phyloP scores from a whole-genome alignment of 2,329 filamentous ascomycete genomes.

The Helminthosporium solani region DNA sequence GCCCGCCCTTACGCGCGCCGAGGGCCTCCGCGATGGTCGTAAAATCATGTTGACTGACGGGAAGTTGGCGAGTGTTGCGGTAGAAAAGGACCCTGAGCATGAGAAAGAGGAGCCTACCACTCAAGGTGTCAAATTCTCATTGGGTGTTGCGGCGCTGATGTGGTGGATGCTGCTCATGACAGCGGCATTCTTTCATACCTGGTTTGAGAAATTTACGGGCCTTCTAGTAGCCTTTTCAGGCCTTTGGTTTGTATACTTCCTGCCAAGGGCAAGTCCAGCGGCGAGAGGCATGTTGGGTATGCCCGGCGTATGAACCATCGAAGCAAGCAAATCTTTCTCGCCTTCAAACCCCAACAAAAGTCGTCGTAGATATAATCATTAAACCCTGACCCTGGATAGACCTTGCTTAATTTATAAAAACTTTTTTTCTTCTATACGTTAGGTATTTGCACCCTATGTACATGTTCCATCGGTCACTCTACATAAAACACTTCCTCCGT shows the following conservation, averaged over 20 bases:
- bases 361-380: background rate
- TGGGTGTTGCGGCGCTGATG: conserved; percentile 67
- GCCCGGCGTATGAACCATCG: conserved; percentile 43
- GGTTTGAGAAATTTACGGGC: conserved; percentile 81
- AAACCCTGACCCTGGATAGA: background rate
- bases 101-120: conserved; percentile 42
- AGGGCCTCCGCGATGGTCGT: conserved; percentile 60
- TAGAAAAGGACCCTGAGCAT: conserved; percentile 44
- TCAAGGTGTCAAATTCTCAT: conserved; percentile 56
- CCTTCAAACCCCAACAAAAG: background rate
- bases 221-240: conserved; percentile 50
- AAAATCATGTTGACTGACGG: conserved; percentile 67
- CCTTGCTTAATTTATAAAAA: background rate
- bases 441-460: conserved; percentile 11
- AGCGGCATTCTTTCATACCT: conserved; percentile 96
- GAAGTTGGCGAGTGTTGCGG: conserved; percentile 52
- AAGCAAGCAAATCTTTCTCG: background rate
- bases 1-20: conserved; percentile 54
- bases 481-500: conserved; percentile 69
- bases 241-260: conserved; percentile 51
- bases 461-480: too few species aligned
- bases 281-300: conserved; percentile 48
- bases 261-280: conserved; percentile 47
- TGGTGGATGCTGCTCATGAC: conserved; percentile 99
- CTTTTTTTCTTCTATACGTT: conserved; percentile 9